phyloP scores from a whole-genome alignment of 768 basidiomycete species.

The Mycena filopes region DNA sequence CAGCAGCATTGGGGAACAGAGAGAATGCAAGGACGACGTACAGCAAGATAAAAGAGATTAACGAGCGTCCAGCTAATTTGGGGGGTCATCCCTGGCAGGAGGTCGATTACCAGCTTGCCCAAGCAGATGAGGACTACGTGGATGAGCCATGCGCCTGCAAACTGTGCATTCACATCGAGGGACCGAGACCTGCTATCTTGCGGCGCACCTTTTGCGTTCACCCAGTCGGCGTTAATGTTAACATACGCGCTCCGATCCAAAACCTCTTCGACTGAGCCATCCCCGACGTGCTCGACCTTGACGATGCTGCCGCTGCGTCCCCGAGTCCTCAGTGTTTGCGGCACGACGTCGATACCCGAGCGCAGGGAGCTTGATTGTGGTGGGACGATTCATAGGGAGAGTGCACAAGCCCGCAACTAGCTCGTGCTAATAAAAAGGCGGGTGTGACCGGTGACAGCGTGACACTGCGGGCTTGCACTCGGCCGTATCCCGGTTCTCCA shows the following conservation, averaged over 20 bases:
- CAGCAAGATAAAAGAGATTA: conserved; percentile 90
- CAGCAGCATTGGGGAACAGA: neutral
- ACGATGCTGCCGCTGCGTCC: conserved; percentile 76
- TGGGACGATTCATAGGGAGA: conserved; percentile 59
- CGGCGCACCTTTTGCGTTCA: conserved; percentile 86
- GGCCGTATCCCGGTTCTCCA: conserved; percentile 23
- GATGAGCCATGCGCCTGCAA: conserved; percentile 94
- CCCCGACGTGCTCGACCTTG: conserved; percentile 86
- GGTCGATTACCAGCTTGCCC: conserved; percentile 94
- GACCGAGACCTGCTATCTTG: conserved; percentile 7
- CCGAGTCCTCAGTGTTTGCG: conserved; percentile 36
- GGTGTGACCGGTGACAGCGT: neutral
- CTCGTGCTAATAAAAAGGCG: neutral
- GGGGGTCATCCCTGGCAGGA: conserved; percentile 92
- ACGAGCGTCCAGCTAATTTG: conserved; percentile 96
- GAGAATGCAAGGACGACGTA: conserved; percentile 52
- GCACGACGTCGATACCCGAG: conserved; percentile 51
- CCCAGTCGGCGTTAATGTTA: conserved; percentile 93
- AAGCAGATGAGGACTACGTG: conserved; percentile 92
- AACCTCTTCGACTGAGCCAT: conserved; percentile 75
- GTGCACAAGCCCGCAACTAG: neutral
- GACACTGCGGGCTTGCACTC: too few relatives aligned
- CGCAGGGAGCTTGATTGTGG: conserved; percentile 66
- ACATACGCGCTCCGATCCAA: conserved; percentile 84
- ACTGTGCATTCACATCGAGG: neutral